Conservation (phyloP, 139 green algal genomes). For the Chlamydomonas sp. region DNA sequence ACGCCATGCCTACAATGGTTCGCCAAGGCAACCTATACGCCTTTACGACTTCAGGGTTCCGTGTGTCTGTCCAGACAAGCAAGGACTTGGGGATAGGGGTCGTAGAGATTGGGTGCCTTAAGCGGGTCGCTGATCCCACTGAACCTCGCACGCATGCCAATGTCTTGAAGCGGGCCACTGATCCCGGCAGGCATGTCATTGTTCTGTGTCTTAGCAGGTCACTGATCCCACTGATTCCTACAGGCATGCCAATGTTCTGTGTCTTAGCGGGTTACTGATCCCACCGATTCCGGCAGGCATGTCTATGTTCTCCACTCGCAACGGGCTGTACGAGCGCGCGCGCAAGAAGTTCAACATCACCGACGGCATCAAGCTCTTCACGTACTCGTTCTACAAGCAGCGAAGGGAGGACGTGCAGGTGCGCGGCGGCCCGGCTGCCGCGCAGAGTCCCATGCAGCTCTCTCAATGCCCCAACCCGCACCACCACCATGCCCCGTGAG, state of each 20-base stretch:
- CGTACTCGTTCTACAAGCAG: conserved; percentile 73
- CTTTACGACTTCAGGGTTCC: too few species aligned
- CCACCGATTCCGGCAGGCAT: conserved; percentile 52
- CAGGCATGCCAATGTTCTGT: not conserved
- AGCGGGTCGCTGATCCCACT: too few species aligned
- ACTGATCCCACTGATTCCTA: not conserved
- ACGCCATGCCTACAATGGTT: too few species aligned
- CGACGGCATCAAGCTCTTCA: conserved; percentile 84
- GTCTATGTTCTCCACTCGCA: conserved; percentile 79
- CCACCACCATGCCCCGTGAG: too few species aligned
- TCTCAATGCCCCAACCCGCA: too few species aligned
- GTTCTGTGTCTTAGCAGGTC: not conserved
- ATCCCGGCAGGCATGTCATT: too few species aligned
- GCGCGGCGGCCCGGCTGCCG: not conserved
- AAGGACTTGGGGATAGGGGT: too few species aligned
- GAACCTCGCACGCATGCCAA: not conserved
- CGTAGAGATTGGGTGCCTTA: too few species aligned
- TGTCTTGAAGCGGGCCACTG: too few species aligned
- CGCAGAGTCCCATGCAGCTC: not conserved
- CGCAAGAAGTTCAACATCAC: conserved; percentile 60
- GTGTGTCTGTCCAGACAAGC: too few species aligned
- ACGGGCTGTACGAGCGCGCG: conserved; percentile 80
- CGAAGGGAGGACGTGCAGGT: conserved; percentile 45
- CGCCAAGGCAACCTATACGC: too few species aligned
- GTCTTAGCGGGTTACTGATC: not conserved